Evolutionary conservation across 371 early-diverging fungal species (phyloP).

Genomic region (Batrachochytrium dendrobatidis): DNA sequence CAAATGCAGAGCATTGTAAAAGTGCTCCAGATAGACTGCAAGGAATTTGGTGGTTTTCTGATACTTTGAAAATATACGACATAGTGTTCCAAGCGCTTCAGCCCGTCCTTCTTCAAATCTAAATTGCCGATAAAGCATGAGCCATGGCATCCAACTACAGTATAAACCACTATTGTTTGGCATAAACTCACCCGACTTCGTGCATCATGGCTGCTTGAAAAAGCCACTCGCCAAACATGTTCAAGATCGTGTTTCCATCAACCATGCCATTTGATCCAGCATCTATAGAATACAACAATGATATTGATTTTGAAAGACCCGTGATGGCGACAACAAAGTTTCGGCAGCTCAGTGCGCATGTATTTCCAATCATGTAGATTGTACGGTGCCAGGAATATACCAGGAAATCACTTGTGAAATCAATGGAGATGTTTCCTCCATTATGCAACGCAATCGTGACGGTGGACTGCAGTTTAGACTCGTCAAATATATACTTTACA

Average conservation of each 20-base stretch:
- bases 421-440: conserved; percentile 48
- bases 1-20: conserved; percentile 51
- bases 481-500: conserved; percentile 54
- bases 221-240: conserved; percentile 71
- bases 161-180: background rate
- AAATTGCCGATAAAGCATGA: background rate
- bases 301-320: conserved; percentile 58
- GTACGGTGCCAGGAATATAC: conserved; percentile 68
- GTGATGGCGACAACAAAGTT: conserved; percentile 60
- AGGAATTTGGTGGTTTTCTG: conserved; percentile 51
- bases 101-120: conserved; percentile 58
- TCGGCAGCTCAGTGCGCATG: conserved; percentile 48
- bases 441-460: background rate
- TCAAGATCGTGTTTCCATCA: conserved; percentile 69
- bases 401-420: conserved; percentile 55
- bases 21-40: conserved; percentile 59
- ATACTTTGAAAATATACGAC: conserved; percentile 62
- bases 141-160: background rate
- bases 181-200: conserved; percentile 20
- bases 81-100: conserved; percentile 61
- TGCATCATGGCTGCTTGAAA: conserved; percentile 54
- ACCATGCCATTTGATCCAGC: background rate
- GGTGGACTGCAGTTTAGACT: background rate
- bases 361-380: conserved; percentile 23
- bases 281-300: conserved; percentile 47